These are phyloP conservation scores for Talaromyces stipitatus DNA, from an alignment of 495 filamentous ascomycete species.

Conservation along the genomic window DNA sequence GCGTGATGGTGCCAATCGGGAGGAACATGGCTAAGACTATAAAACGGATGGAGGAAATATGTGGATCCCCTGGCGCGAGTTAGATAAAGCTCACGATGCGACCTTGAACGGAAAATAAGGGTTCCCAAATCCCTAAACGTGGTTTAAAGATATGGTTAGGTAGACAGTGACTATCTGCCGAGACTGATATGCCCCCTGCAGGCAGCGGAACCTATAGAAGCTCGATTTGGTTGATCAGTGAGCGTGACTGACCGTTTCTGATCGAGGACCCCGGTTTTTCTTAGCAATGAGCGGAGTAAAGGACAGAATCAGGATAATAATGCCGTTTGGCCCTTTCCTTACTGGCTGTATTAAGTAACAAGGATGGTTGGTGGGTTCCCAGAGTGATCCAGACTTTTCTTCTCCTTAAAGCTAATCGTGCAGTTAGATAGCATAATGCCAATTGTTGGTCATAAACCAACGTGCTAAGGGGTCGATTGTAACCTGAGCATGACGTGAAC, in stretches of 20 bases:
- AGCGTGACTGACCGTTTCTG: neutral
- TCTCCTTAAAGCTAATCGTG: neutral
- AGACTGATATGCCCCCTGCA: neutral
- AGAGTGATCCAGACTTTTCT: neutral
- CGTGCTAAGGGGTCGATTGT: neutral
- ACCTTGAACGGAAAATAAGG: neutral
- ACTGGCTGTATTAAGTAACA: neutral
- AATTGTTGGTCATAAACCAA: neutral
- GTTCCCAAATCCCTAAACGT: neutral
- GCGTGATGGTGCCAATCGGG: neutral
- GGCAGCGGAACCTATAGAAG: neutral
- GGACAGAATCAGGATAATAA: neutral
- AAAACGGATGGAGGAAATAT: neutral
- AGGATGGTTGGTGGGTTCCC: neutral
- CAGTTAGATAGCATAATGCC: neutral
- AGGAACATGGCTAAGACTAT: neutral
- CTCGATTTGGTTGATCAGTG: neutral
- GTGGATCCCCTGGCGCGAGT: neutral
- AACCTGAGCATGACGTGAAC: neutral
- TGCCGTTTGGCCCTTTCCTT: neutral
- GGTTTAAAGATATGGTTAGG: neutral
- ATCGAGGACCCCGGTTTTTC: neutral
- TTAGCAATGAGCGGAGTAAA: neutral
- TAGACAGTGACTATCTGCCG: neutral
- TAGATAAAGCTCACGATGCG: neutral